Base-by-base conservation (phyloP, 1,284 basidiomycete species). In the Trichosporon sp. region DNA sequence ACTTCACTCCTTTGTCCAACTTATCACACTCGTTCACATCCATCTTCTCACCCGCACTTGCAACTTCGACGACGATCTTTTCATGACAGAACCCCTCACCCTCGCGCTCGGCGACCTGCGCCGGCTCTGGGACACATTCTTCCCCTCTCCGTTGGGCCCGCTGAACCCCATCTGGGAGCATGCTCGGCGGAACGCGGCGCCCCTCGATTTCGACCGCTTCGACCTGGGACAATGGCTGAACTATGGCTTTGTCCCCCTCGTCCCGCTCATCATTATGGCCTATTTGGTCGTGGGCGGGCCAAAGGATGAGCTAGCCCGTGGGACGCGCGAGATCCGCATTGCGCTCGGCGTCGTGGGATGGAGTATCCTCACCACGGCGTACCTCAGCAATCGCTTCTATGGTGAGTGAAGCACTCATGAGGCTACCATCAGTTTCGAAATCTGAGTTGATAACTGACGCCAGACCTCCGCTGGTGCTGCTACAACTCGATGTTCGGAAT, bases 401-500 rank as follows among this genome's bases (percentile, higher is more conserved):
- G 25, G 49, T 54, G 49, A 8, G 49, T 54, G 34, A 3, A 11
- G 37, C 37, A 19, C 11, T 5, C 32, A 32, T 11, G 6, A 32
- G 32, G 32, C 3, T 9, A 19, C 13, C 8, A 14, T 4, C 16
- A 14, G 37, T 19, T 19, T 7, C 37, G 8, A 9, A 19, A 7
- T 8, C 37, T 7, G 13, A 13, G 14, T 9, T 23, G 3, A 34
- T 5, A 54, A 21, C 49, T 54, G 29, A 54, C 29, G 4, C 4
- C 49, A 54, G 49, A 27, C 7, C 25, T 54, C 25, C 49, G 49
- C 16, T 54, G 49, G 49, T 54, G 49, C 14, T 54, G 49, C 29
- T 54, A 54, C 49, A 77, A 77, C 60, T 69, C 69, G 19, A 70
- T 71, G 29, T 31, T 71, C 23, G 65, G 65, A 8, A 69, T 74